These are phyloP conservation scores for Talaromyces verruculosus DNA, from an alignment of 2,329 filamentous ascomycete genomes.

Conservation along the genomic window DNA sequence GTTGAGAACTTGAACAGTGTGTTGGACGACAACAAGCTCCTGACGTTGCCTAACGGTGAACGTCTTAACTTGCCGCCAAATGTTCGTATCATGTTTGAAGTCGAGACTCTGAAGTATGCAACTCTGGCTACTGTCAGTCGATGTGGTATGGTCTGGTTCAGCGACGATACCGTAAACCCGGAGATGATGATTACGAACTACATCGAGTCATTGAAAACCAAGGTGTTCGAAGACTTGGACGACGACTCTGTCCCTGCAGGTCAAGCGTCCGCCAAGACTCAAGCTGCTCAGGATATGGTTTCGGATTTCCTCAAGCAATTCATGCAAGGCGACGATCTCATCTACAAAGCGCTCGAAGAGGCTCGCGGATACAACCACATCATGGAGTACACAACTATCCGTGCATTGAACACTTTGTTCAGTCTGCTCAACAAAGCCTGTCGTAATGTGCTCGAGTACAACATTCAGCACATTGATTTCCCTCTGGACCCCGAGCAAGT, in stretches of 20 bases:
- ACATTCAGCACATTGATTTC: slow-evolving; percentile 90
- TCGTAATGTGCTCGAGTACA: slow-evolving; percentile 91
- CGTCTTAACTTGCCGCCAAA: slow-evolving; percentile 91
- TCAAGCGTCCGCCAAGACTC: slow-evolving; percentile 72
- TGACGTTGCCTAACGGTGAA: slow-evolving; percentile 96
- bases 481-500: slow-evolving; percentile 86
- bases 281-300: slow-evolving; percentile 74
- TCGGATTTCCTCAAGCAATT: slow-evolving; percentile 76
- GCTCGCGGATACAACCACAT: slow-evolving; percentile 85
- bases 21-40: slow-evolving; percentile 95
- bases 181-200: slow-evolving; percentile 93
- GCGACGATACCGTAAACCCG: slow-evolving; percentile 91
- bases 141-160: slow-evolving; percentile 99
- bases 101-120: slow-evolving; percentile 95
- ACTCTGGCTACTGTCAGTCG: slow-evolving; percentile 98
- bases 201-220: slow-evolving; percentile 74
- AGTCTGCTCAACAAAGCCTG: slow-evolving; percentile 93
- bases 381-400: slow-evolving; percentile 94
- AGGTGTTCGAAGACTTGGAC: slow-evolving; percentile 91
- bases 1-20: slow-evolving; percentile 99
- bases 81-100: slow-evolving; percentile 99
- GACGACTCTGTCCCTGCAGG: slow-evolving; percentile 80
- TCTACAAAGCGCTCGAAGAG: slow-evolving; percentile 72
- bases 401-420: slow-evolving; percentile 89
- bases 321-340: slow-evolving; percentile 76